Conservation (phyloP, 1,284 basidiomycete genomes). For the Ustilago sp. region DNA sequence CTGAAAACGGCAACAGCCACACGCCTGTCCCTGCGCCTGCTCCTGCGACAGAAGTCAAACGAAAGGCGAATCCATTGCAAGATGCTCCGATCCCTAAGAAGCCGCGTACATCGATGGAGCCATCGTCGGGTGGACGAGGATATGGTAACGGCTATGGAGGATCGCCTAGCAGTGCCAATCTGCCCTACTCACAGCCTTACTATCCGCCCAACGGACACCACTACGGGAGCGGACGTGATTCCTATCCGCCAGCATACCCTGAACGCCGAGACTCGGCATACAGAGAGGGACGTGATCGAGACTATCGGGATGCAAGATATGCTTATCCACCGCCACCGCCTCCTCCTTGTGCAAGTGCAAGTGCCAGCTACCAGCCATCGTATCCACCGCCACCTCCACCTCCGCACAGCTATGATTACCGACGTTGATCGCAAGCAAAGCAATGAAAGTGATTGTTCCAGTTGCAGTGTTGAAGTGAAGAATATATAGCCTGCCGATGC, state of each 20-base stretch:
- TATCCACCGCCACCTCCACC: slow-evolving; percentile 36
- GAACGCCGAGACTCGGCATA: slow-evolving; percentile 46
- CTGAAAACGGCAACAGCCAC: slow-evolving; percentile 27
- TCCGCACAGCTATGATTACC: slow-evolving; percentile 43
- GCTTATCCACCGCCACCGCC: slow-evolving; percentile 40
- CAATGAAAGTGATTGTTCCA: not conserved
- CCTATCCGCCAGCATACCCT: slow-evolving; percentile 28
- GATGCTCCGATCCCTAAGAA: slow-evolving; percentile 57
- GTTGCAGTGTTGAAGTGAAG: not conserved
- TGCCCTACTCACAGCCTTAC: slow-evolving; percentile 27
- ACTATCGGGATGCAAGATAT: slow-evolving; percentile 43
- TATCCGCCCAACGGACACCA: slow-evolving; percentile 27
- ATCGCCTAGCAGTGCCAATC: slow-evolving; percentile 20
- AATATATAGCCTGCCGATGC: not conserved
- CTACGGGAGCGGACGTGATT: slow-evolving; percentile 34
- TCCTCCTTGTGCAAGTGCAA: slow-evolving; percentile 24
- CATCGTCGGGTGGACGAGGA: slow-evolving; percentile 20
- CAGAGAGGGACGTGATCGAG: slow-evolving; percentile 46
- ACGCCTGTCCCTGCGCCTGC: slow-evolving; percentile 4
- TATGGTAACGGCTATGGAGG: slow-evolving; percentile 44
- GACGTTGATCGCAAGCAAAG: slow-evolving; percentile 26
- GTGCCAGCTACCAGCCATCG: slow-evolving; percentile 26
- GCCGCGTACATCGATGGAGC: slow-evolving; percentile 51
- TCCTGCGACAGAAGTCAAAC: slow-evolving; percentile 31
- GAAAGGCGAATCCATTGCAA: slow-evolving; percentile 45